phyloP scores from a whole-genome alignment of 1,284 basidiomycete species.

The Puccinia novopanici region DNA sequence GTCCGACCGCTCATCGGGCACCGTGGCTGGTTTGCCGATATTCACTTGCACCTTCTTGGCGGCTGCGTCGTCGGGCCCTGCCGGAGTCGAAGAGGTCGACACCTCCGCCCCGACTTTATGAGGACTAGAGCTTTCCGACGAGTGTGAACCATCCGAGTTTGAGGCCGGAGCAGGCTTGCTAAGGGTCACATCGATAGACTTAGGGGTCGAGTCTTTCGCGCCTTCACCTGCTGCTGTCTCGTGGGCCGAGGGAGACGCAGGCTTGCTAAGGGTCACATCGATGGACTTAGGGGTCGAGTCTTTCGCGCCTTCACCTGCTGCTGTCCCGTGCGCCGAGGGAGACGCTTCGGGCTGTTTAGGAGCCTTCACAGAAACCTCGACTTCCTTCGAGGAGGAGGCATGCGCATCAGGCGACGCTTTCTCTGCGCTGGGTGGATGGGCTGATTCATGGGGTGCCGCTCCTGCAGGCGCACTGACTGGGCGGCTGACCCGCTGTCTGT shows the following conservation, averaged over 20 bases:
- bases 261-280: no score
- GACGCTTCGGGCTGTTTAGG: not conserved
- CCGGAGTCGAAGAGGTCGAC: not conserved
- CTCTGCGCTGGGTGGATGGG: not conserved
- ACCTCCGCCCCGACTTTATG: not conserved
- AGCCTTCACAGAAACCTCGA: slow-evolving; percentile 2
- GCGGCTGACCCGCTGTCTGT: not conserved
- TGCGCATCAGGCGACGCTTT: slow-evolving; percentile 1
- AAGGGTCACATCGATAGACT: slow-evolving; percentile 2
- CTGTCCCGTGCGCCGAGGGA: no score
- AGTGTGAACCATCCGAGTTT: not conserved
- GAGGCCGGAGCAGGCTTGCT: slow-evolving; percentile 2
- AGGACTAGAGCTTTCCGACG: not conserved
- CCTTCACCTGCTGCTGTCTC: slow-evolving; percentile 6
- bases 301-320: no score
- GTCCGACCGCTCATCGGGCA: not conserved
- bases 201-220: not conserved
- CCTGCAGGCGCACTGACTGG: not conserved
- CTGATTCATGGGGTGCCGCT: not conserved
- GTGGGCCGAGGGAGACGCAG: no score
- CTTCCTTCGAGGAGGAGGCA: not conserved
- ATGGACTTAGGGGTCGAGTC: no score
- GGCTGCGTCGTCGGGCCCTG: not conserved
- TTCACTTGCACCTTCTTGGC: slow-evolving; percentile 20
- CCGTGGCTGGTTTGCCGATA: slow-evolving; percentile 17